These are phyloP conservation scores for Heimioporus sp. DNA, from an alignment of 768 basidiomycete genomes.

Conservation along the genomic window DNA sequence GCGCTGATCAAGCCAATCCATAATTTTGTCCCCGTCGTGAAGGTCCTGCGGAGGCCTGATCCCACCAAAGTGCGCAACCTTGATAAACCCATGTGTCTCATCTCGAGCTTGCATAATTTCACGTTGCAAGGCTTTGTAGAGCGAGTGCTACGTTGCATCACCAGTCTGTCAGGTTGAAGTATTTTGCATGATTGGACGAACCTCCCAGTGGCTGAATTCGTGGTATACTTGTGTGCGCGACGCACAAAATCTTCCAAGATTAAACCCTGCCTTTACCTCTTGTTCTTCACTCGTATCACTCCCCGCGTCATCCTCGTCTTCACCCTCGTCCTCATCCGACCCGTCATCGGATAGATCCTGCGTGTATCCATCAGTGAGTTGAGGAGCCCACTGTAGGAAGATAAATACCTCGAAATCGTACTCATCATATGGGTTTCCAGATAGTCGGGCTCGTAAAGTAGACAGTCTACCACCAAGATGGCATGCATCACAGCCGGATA, in stretches of 20 bases:
- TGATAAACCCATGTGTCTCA: constrained; percentile 48
- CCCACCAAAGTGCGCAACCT: constrained; percentile 54
- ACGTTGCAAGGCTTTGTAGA: constrained; percentile 56
- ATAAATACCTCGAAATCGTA: constrained; percentile 58
- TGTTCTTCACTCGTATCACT: constrained; percentile 4
- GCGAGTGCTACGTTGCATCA: constrained; percentile 48
- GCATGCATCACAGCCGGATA: constrained; percentile 80
- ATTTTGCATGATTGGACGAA: constrained; percentile 30
- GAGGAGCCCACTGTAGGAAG: not conserved
- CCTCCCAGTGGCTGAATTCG: constrained; percentile 82
- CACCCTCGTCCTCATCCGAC: constrained; percentile 22
- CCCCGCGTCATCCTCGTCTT: not conserved
- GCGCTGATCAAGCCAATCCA: constrained; percentile 77
- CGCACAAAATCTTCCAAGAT: constrained; percentile 82
- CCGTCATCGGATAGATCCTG: constrained; percentile 23
- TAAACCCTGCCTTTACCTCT: constrained; percentile 39
- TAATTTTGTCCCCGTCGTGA: constrained; percentile 71
- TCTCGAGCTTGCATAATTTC: constrained; percentile 59
- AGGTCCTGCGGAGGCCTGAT: constrained; percentile 63
- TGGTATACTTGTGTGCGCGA: constrained; percentile 66
- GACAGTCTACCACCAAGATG: constrained; percentile 70
- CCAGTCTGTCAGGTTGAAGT: not conserved
- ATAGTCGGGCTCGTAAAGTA: constrained; percentile 57
- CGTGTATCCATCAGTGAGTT: not conserved
- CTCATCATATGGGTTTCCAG: constrained; percentile 69